Base-by-base conservation (phyloP, 352 stramenopile species). In the Globisporangium viniferum region DNA sequence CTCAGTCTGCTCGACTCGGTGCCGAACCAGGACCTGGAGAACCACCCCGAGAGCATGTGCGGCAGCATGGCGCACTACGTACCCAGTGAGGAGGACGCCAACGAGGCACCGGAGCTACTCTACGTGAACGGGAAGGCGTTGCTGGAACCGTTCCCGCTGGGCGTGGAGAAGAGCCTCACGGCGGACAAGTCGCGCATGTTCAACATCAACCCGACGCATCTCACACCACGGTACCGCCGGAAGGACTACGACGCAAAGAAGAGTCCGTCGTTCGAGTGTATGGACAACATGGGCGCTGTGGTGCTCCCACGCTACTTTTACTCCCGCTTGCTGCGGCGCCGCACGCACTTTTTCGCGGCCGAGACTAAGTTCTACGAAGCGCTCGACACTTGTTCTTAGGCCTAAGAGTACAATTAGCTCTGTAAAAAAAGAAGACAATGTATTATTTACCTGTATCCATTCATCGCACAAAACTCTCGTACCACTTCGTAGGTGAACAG, bases 311-410 rank as follows among this genome's bases (percentile, higher is more conserved):
- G 62, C 3, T 69, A 76, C n/a, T 86, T 86, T 41, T 81, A 79
- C 64, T 58, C 62, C 36, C 66, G 67, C 53, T 64, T 86, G 57
- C 62, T 86, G 18, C 75, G 74, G 18, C 72, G 78, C 15, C 76
- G 78, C 31, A 75, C 67, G 57, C 78, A 84, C 67, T 86, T 74
- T 63, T 79, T 86, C 24, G 78, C 78, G 18, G 74, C 73, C 44
- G 74, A 80, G 64, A 83, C 74, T 24, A 78, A 74, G 44, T 73
- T 68, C 31, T 80, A 81, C 51, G 74, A 79, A 35, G 73, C 70
- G 56, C 73, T 84, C 49, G 73, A 64, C 41, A 64, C 56, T 46
- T 61, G 56, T 27, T 39, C 29, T 46, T 61, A 46, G 56, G 2
- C 22, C 15, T 5, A 46, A 61, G 6, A 29, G 1, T 64, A 4